A percentile compares a stretch with the other conserved stretches of the same genome.
These are phyloP conservation scores for Friedmanniomyces endolithicus DNA, from an alignment of 495 filamentous ascomycete species.

Conservation along the genomic window DNA sequence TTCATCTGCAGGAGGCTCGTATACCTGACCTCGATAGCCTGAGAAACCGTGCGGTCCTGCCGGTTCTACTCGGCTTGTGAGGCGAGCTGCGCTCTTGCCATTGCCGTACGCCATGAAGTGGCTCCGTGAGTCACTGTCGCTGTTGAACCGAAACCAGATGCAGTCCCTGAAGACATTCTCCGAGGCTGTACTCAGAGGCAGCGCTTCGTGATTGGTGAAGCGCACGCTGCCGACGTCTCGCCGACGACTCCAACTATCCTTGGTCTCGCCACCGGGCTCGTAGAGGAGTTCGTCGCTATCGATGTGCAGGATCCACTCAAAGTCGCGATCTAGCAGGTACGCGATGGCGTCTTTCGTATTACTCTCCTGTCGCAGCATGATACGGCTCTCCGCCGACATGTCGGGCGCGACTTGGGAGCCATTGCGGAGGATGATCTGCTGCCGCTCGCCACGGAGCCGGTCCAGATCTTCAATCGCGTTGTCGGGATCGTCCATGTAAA, in stretches of 20 bases:
- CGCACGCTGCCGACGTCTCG: not conserved
- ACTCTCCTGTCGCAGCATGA: not conserved
- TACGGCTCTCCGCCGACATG: not conserved
- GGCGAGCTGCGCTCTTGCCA: not conserved
- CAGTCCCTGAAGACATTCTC: not conserved
- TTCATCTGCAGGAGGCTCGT: not conserved
- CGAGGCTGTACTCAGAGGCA: not conserved
- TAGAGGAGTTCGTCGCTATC: not conserved
- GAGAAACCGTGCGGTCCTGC: not conserved
- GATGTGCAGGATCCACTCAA: not conserved
- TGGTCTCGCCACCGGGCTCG: not conserved
- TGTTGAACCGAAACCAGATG: not conserved
- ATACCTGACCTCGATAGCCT: not conserved
- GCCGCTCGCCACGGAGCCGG: not conserved
- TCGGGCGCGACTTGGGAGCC: not conserved
- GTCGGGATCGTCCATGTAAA: not conserved
- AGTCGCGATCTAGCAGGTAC: not conserved
- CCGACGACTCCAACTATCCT: not conserved
- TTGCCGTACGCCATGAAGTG: not conserved
- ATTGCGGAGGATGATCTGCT: not conserved
- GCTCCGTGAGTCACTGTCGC: not conserved
- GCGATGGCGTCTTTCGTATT: not conserved
- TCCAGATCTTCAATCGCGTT: not conserved
- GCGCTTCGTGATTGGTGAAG: not conserved
- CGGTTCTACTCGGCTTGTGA: not conserved